Conservation (phyloP, 208 protist genomes). For the Trypanosoma avium region DNA sequence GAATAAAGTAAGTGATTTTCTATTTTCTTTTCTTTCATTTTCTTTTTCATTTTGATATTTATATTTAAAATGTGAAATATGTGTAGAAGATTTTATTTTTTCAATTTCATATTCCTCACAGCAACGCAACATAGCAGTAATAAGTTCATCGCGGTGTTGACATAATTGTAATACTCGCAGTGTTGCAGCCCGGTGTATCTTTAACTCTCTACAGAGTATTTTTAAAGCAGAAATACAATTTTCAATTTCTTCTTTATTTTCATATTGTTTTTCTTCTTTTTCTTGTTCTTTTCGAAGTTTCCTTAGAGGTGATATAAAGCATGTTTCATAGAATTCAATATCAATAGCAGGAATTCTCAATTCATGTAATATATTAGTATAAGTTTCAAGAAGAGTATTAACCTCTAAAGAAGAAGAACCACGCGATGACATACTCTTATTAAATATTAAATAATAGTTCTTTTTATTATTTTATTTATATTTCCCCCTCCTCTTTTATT, state of each 20-base stretch:
- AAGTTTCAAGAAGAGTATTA: conserved; percentile 4
- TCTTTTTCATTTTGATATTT: too few relatives aligned
- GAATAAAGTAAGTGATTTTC: background rate
- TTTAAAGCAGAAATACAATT: background rate
- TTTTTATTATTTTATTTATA: background rate
- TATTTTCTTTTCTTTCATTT: background rate
- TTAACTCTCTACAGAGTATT: conserved; percentile 14
- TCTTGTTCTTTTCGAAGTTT: background rate
- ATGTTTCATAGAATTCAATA: conserved; percentile 19
- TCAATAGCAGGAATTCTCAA: conserved; percentile 18
- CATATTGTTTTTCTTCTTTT: background rate
- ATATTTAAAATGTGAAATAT: too few relatives aligned
- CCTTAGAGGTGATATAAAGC: conserved; percentile 16
- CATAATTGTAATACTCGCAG: conserved; percentile 23
- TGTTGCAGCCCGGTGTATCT: conserved; percentile 12
- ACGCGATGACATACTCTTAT: background rate
- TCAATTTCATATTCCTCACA: conserved; percentile 16
- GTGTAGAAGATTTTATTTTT: background rate
- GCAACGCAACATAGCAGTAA: conserved; percentile 3
- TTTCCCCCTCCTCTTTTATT: too few relatives aligned
- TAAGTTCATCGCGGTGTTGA: conserved; percentile 18
- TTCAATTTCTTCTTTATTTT: background rate
- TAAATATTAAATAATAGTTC: background rate
- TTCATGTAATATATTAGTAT: background rate
- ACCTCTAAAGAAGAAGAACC: conserved; percentile 18